A percentile compares a stretch with the other conserved stretches of the same genome.
Evolutionary conservation across 1,284 basidiomycete species (phyloP).

Genomic region (Phellinidium pouzarii): DNA sequence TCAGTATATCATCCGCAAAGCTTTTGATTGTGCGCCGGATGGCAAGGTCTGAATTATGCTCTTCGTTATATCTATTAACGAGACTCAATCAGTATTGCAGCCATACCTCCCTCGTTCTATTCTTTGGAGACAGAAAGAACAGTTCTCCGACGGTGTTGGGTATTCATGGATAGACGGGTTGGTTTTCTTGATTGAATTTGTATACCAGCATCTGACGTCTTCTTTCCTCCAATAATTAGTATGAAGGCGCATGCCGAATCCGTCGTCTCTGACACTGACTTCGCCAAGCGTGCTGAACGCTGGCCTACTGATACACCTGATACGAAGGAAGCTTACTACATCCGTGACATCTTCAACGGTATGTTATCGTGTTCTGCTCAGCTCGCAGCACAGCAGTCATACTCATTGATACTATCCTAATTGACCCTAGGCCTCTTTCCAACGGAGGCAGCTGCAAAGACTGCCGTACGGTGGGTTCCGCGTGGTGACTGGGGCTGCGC

Average conservation of each 20-base stretch:
- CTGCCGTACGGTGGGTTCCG: slow-evolving; percentile 95
- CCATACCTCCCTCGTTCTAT: slow-evolving; percentile 93
- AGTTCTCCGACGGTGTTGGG: slow-evolving; percentile 98
- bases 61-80: slow-evolving; percentile 10
- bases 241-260: slow-evolving; percentile 86
- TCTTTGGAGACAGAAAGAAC: slow-evolving; percentile 99
- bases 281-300: slow-evolving; percentile 68
- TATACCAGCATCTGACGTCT: background rate
- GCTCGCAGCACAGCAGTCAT: slow-evolving; percentile 13
- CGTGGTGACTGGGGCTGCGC: slow-evolving; percentile 96
- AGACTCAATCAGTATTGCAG: slow-evolving; percentile 38
- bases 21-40: slow-evolving; percentile 86
- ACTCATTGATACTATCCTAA: slow-evolving; percentile 10
- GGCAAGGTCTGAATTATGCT: slow-evolving; percentile 53
- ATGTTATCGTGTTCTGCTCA: slow-evolving; percentile 22
- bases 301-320: slow-evolving; percentile 85
- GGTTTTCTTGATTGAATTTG: background rate
- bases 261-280: slow-evolving; percentile 76
- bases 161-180: slow-evolving; percentile 99
- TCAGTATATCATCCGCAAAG: slow-evolving; percentile 94
- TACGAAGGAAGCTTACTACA: slow-evolving; percentile 96
- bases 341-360: slow-evolving; percentile 92
- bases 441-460: slow-evolving; percentile 77
- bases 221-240: slow-evolving; percentile 31
- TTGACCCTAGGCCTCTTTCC: slow-evolving; percentile 64